Evolutionary conservation across 169 alveolate genomes (phyloP).

Genomic region (Plasmodium blacklocki): DNA sequence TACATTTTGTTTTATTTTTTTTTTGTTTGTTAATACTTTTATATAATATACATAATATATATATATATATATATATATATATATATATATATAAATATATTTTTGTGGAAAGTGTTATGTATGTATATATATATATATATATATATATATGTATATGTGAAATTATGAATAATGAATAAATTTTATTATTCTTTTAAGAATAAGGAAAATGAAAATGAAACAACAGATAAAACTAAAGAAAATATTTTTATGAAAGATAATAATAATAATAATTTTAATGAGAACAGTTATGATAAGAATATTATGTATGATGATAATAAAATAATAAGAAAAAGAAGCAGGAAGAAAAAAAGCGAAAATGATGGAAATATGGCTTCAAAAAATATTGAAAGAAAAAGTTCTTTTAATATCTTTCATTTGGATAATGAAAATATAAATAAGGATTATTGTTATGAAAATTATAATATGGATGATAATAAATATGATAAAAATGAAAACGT

Average conservation of each 20-base stretch:
- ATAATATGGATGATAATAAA: too few relatives aligned
- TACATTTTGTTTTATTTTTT: background rate
- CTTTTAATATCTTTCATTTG: too few relatives aligned
- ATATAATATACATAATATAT: background rate
- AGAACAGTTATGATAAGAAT: too few relatives aligned
- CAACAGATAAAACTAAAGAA: conserved; percentile 24
- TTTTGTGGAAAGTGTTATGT: too few relatives aligned
- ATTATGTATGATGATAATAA: conserved; percentile 2
- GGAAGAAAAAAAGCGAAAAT: conserved; percentile 2
- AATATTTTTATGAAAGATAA: conserved; percentile 4
- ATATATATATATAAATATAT: background rate
- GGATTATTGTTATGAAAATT: too few relatives aligned
- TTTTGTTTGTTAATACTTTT: conserved; percentile 1
- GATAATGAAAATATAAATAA: too few relatives aligned
- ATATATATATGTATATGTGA: background rate
- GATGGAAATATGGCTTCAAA: too few relatives aligned
- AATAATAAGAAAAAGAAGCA: background rate
- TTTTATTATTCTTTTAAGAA: conserved; percentile 4
- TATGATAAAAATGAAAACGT: too few relatives aligned
- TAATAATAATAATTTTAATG: background rate
- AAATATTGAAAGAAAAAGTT: too few relatives aligned
- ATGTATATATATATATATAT: too few relatives aligned
- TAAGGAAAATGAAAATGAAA: conserved; percentile 25
- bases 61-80: background rate
- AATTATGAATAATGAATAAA: conserved; percentile 32